phyloP scores from a whole-genome alignment of 805 yeast genomes.

The Wickerhamomyces silvicola region DNA sequence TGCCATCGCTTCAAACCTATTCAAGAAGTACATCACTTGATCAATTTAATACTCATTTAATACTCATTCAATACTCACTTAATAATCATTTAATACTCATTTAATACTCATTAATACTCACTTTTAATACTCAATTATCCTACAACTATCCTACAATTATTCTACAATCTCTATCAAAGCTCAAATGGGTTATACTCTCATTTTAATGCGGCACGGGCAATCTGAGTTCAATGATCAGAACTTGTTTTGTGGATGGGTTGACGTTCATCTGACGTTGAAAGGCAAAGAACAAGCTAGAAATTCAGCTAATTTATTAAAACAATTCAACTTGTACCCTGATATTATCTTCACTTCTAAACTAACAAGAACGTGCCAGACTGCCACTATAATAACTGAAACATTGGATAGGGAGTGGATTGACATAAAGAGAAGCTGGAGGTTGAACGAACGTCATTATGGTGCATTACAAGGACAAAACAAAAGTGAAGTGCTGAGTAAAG shows the following conservation, averaged over 20 bases:
- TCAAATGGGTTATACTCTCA: constrained; percentile 29
- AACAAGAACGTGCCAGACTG: constrained; percentile 70
- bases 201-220: constrained; percentile 76
- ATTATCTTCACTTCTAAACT: constrained; percentile 65
- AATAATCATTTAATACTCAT: too few relatives aligned
- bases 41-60: too few relatives aligned
- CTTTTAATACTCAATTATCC: too few relatives aligned
- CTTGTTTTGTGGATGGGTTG: constrained; percentile 83
- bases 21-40: too few relatives aligned
- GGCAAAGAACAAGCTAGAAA: constrained; percentile 64
- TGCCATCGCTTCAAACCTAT: too few relatives aligned
- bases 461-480: constrained; percentile 74
- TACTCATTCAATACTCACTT: too few relatives aligned
- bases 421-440: constrained; percentile 66
- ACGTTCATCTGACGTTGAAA: constrained; percentile 58
- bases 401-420: constrained; percentile 47
- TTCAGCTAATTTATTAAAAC: constrained; percentile 54
- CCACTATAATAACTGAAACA: constrained; percentile 54
- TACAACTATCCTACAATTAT: too few relatives aligned
- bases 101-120: too few relatives aligned
- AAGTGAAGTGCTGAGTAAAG: constrained; percentile 53
- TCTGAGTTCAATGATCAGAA: constrained; percentile 73
- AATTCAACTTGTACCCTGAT: constrained; percentile 45
- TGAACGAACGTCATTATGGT: constrained; percentile 83
- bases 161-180: too few relatives aligned